phyloP scores from a whole-genome alignment of 257 asterid genomes.

The Solanum paucissectum region DNA sequence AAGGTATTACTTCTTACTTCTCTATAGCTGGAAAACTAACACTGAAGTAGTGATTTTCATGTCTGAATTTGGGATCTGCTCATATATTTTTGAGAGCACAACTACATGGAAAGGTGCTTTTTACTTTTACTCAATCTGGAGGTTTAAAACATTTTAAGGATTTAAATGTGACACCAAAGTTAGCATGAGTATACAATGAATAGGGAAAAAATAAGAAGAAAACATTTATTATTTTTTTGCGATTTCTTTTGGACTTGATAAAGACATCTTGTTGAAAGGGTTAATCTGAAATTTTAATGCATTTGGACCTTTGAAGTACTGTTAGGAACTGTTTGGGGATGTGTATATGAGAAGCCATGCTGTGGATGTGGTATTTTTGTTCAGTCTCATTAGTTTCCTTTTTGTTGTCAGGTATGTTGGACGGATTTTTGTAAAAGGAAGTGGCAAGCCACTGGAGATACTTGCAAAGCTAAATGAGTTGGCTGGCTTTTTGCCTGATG shows the following conservation, averaged over 20 bases:
- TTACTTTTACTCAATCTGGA: not conserved
- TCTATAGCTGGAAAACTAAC: conserved; percentile 3
- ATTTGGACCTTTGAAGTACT: not conserved
- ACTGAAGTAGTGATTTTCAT: not conserved
- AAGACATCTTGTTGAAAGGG: not conserved
- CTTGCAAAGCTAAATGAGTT: conserved; percentile 49
- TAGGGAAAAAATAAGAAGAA: not conserved
- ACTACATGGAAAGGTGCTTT: not conserved
- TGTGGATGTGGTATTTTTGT: not conserved
- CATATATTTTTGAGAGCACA: not conserved
- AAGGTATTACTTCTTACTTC: conserved; percentile 19
- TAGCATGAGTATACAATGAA: not conserved
- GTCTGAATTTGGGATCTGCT: not conserved
- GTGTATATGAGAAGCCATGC: not conserved
- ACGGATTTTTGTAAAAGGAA: conserved; percentile 54
- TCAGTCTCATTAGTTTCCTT: not conserved
- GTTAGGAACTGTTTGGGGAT: not conserved
- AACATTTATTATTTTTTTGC: not conserved
- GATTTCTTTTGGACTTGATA: not conserved
- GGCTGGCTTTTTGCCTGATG: conserved; percentile 67
- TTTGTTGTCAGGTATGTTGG: conserved; percentile 48
- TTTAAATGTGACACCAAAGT: not conserved
- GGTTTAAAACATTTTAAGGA: not conserved
- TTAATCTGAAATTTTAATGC: not conserved
- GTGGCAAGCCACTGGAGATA: conserved; percentile 54